Conservation (phyloP, 805 yeast genomes). For the Candida adriatica region DNA sequence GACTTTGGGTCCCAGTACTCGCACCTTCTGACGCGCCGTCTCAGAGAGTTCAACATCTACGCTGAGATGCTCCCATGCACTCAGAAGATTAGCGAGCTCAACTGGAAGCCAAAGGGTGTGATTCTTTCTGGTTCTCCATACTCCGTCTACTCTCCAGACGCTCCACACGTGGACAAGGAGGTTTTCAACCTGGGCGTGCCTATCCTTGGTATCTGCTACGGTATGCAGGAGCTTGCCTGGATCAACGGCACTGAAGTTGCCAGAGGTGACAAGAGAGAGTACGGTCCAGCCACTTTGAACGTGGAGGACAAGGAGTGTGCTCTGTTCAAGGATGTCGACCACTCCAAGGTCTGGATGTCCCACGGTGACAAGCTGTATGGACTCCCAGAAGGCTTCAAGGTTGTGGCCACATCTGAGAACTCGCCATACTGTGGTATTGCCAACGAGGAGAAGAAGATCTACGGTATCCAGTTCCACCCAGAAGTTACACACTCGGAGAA, state of each 20-base stretch:
- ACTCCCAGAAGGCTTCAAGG: constrained; percentile 81
- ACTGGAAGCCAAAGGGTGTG: constrained; percentile 95
- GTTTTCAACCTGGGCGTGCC: constrained; percentile 90
- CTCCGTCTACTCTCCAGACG: constrained; percentile 91
- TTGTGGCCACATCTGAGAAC: constrained; percentile 87
- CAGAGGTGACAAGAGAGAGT: constrained; percentile 96
- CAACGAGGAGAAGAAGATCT: constrained; percentile 64
- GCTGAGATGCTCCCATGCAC: constrained; percentile 99
- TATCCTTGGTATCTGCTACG: constrained; percentile 95
- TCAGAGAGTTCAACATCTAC: constrained; percentile 95
- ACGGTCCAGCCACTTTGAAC: constrained; percentile 89
- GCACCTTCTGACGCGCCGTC: constrained; percentile 92
- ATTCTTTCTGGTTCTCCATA: constrained; percentile 96
- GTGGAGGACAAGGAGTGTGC: constrained; percentile 63
- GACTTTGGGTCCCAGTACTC: constrained; percentile 99
- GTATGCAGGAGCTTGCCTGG: constrained; percentile 99
- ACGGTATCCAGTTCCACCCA: constrained; percentile 98
- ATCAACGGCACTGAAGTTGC: constrained; percentile 86
- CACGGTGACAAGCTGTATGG: constrained; percentile 95
- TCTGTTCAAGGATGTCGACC: constrained; percentile 81
- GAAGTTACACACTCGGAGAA: constrained; percentile 94
- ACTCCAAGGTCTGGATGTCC: constrained; percentile 99
- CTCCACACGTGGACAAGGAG: constrained; percentile 96
- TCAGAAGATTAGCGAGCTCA: constrained; percentile 85
- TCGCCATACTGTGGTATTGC: constrained; percentile 95